These are phyloP conservation scores for Chytriomyces hyalinus DNA, from an alignment of 192 early-diverging fungal genomes.

Conservation along the genomic window DNA sequence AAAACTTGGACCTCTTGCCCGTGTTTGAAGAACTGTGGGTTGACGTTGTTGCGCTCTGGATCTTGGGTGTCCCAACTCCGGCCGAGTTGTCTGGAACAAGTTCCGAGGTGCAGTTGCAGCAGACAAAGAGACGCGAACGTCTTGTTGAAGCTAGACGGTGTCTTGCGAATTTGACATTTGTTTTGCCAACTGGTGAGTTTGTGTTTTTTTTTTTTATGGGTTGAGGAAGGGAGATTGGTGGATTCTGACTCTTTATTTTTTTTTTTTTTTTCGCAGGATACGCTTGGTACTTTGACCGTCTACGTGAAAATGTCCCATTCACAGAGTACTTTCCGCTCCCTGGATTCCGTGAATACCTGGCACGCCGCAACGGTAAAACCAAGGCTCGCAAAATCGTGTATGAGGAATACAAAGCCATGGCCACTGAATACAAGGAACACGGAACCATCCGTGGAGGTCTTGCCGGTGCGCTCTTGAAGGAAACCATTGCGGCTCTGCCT, in stretches of 20 bases:
- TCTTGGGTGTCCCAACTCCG: conserved; percentile 7
- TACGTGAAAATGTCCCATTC: conserved; percentile 17
- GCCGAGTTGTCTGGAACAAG: background rate
- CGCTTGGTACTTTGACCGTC: conserved; percentile 32
- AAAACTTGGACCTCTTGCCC: conserved; percentile 22
- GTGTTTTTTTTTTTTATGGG: background rate
- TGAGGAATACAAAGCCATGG: background rate
- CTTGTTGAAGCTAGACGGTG: conserved; percentile 23
- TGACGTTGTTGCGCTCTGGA: conserved; percentile 22
- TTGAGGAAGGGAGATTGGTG: background rate
- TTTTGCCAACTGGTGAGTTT: conserved; percentile 29
- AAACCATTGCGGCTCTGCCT: background rate
- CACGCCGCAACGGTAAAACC: conserved; percentile 12
- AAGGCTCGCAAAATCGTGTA: conserved; percentile 15
- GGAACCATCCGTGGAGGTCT: conserved; percentile 16
- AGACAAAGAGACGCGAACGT: conserved; percentile 9
- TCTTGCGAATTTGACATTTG: conserved; percentile 28
- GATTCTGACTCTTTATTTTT: background rate
- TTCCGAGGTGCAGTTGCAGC: background rate
- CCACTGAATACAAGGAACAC: background rate
- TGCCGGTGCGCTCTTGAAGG: background rate
- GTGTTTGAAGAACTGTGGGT: conserved; percentile 30
- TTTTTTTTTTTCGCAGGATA: background rate
- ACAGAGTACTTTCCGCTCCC: conserved; percentile 27
- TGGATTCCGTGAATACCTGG: conserved; percentile 14